phyloP scores from a whole-genome alignment of 768 basidiomycete species.

The Boletales sp. region DNA sequence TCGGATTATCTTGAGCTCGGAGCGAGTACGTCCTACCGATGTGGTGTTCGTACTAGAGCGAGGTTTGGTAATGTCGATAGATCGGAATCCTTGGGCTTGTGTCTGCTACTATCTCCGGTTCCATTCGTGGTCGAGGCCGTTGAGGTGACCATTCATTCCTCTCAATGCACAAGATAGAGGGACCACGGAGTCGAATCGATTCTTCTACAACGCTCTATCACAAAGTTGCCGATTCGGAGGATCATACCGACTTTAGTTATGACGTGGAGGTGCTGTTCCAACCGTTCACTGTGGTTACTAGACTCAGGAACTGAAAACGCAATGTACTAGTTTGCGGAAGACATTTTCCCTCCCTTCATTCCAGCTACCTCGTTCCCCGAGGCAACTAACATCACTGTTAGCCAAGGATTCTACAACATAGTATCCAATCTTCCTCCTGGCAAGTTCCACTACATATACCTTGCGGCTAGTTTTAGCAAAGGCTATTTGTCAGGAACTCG shows the following conservation, averaged over 20 bases:
- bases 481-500: conserved; percentile 44
- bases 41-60: too few species aligned
- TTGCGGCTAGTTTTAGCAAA: not conserved
- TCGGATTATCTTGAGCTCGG: too few species aligned
- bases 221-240: conserved; percentile 51
- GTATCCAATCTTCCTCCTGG: conserved; percentile 50
- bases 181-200: conserved; percentile 45
- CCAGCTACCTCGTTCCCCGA: conserved; percentile 61
- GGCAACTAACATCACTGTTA: conserved; percentile 56
- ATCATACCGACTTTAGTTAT: conserved; percentile 54
- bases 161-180: conserved; percentile 65
- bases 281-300: not conserved
- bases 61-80: too few species aligned
- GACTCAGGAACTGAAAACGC: conserved; percentile 2
- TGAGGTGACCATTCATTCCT: conserved; percentile 39
- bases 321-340: conserved; percentile 39
- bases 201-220: conserved; percentile 60
- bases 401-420: conserved; percentile 52
- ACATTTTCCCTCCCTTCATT: conserved; percentile 47
- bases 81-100: too few species aligned
- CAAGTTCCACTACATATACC: conserved; percentile 17
- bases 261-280: conserved; percentile 39
- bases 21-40: too few species aligned
- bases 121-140: conserved; percentile 7
- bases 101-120: not conserved